phyloP scores from a whole-genome alignment of 108 stramenopile species.

The Cyclotella baltica region DNA sequence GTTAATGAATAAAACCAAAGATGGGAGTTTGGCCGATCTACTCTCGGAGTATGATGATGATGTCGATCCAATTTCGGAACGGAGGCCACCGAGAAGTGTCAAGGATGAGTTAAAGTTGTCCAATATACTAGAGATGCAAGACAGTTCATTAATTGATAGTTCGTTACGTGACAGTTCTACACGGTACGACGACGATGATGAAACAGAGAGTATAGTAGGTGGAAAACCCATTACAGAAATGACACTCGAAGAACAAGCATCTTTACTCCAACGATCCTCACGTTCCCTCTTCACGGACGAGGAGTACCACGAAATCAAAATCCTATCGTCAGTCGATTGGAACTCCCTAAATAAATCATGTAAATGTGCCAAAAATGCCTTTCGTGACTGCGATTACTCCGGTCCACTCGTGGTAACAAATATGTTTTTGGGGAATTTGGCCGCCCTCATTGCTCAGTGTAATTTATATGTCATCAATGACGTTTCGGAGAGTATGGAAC shows the following conservation, averaged over 20 bases:
- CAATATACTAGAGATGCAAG: not conserved
- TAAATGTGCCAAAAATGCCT: conserved; percentile 43
- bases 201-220: conserved; percentile 42
- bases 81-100: not conserved
- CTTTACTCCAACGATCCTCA: conserved; percentile 12
- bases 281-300: conserved; percentile 11
- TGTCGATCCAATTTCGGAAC: not conserved
- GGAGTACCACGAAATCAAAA: not conserved
- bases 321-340: conserved; percentile 48
- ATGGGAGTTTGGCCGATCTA: conserved; percentile 15
- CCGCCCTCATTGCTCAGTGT: conserved; percentile 16
- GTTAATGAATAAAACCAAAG: conserved; percentile 6
- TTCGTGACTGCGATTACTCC: conserved; percentile 34
- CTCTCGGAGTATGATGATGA: not conserved
- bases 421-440: conserved; percentile 45
- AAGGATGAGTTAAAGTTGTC: not conserved
- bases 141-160: not conserved
- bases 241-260: conserved; percentile 29
- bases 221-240: conserved; percentile 30
- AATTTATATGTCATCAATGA: conserved; percentile 20
- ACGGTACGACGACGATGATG: not conserved
- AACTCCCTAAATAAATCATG: conserved; percentile 45
- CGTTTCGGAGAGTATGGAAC: conserved; percentile 6
- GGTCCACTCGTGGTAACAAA: conserved; percentile 41
- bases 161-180: not conserved